Conservation (phyloP, 73 alveolate genomes). For the Paramecium sexaurelia region DNA sequence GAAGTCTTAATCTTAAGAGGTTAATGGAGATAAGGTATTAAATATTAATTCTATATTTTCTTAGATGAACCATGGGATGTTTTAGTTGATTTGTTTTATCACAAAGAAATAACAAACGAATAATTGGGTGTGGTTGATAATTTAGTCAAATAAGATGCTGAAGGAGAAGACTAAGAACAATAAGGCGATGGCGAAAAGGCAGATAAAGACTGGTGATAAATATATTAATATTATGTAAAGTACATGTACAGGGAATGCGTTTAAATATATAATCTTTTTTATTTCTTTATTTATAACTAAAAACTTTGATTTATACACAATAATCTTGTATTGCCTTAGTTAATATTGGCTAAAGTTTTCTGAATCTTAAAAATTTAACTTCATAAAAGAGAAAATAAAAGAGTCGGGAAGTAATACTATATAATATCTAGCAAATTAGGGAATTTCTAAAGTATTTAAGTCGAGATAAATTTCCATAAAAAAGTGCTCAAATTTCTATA, state of each 20-base stretch:
- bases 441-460: too few relatives aligned
- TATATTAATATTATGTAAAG: background rate
- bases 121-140: background rate
- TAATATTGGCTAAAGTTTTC: too few relatives aligned
- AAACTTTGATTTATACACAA: too few relatives aligned
- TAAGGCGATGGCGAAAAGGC: background rate
- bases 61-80: conserved; percentile 69
- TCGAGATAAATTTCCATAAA: too few relatives aligned
- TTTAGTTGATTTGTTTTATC: conserved; percentile 67
- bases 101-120: conserved; percentile 49
- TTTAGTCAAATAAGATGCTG: conserved; percentile 53
- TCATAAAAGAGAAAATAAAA: too few relatives aligned
- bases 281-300: background rate
- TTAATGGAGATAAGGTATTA: background rate
- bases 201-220: background rate
- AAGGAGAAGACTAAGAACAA: background rate
- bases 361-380: too few relatives aligned
- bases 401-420: too few relatives aligned
- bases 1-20: conserved; percentile 93
- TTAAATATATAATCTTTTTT: background rate
- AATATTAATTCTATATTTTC: background rate
- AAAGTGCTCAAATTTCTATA: too few relatives aligned
- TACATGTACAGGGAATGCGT: background rate
- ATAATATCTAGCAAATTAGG: too few relatives aligned
- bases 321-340: too few relatives aligned